phyloP scores from a whole-genome alignment of 495 filamentous ascomycete species.

The Hypoxylon fuscum region DNA sequence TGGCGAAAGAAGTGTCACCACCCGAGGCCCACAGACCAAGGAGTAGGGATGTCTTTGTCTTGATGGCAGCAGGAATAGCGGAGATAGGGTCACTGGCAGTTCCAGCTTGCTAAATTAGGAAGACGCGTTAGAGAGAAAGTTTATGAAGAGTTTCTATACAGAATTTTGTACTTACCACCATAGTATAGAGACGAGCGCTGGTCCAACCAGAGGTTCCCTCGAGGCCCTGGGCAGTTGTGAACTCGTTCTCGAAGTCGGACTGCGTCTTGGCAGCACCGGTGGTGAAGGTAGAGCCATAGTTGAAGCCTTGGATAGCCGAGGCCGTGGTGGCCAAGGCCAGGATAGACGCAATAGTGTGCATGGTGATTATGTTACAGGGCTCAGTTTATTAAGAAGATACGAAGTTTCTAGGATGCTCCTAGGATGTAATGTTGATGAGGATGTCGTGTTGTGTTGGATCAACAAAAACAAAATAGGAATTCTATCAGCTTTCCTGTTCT shows the following conservation, averaged over 20 bases:
- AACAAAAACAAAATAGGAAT: constrained; percentile 1
- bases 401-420: constrained; percentile 11
- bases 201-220: constrained; percentile 76
- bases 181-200: constrained; percentile 68
- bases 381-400: constrained; percentile 2
- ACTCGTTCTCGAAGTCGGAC: constrained; percentile 74
- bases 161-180: constrained; percentile 50
- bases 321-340: constrained; percentile 46
- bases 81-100: constrained; percentile 67
- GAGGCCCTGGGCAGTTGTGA: constrained; percentile 73
- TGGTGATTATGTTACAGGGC: constrained; percentile 28
- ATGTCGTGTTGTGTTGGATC: neutral
- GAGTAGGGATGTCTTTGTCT: constrained; percentile 73
- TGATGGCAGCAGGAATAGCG: constrained; percentile 83
- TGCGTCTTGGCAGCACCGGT: constrained; percentile 70
- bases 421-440: constrained; percentile 3
- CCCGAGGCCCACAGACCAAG: constrained; percentile 83
- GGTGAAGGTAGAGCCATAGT: constrained; percentile 73
- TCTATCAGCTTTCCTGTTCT: constrained; percentile 3
- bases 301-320: constrained; percentile 73
- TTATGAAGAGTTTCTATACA: neutral
- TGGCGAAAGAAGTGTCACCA: constrained; percentile 67
- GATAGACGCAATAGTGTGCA: constrained; percentile 41
- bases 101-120: constrained; percentile 51
- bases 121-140: constrained; percentile 7